phyloP scores from a whole-genome alignment of 75 land plant species.

The Larix kaempferi region DNA sequence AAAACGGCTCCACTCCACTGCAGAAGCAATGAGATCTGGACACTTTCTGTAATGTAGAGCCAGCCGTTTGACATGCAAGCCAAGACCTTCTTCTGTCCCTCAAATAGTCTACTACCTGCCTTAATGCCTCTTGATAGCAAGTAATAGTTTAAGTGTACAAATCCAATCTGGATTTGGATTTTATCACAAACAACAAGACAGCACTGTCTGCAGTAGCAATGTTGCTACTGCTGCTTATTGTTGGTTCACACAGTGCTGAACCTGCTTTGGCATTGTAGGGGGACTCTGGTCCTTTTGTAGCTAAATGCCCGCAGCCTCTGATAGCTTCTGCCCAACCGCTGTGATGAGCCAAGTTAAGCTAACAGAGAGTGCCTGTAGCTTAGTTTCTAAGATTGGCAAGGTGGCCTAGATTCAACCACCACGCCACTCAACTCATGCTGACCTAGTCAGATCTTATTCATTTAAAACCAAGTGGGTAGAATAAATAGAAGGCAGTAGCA shows the following conservation, averaged over 20 bases:
- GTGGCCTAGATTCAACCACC: constrained; percentile 12
- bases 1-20: background rate
- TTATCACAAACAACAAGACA: background rate
- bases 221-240: background rate
- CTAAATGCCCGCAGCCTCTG: background rate
- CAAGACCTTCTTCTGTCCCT: background rate
- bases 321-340: constrained; percentile 11
- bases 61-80: constrained; percentile 22
- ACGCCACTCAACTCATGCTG: background rate
- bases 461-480: constrained; percentile 1
- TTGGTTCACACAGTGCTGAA: background rate
- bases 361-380: background rate
- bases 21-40: background rate
- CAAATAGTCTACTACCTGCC: constrained; percentile 11
- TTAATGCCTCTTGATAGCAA: background rate
- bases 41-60: background rate
- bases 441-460: constrained; percentile 7
- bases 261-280: constrained; percentile 6
- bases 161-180: background rate
- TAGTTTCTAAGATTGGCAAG: constrained; percentile 8
- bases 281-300: background rate
- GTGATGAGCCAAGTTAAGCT: constrained; percentile 7
- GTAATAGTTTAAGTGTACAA: background rate
- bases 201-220: constrained; percentile 5
- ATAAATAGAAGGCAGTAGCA: too few species aligned